Percentiles rank a stretch among this genome's conserved stretches.
Conservation (phyloP, 148 eudicot species). For the Spergularia marina region DNA sequence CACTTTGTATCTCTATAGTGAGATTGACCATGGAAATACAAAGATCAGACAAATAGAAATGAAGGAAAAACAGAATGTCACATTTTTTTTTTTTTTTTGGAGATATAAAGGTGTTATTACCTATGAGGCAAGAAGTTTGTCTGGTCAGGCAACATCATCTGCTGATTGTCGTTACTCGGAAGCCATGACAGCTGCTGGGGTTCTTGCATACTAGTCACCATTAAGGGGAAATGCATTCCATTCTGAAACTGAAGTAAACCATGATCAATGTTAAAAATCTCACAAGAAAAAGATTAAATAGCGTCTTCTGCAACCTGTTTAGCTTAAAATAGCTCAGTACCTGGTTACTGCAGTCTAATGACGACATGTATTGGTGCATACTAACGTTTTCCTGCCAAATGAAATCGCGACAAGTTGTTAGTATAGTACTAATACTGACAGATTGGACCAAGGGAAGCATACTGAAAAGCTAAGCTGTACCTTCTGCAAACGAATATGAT, state of each 20-base stretch:
- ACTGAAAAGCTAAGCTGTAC: slow-evolving; percentile 32
- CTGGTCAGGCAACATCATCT: slow-evolving; percentile 49
- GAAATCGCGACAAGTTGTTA: slow-evolving; percentile 2
- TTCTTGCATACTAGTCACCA: slow-evolving; percentile 55
- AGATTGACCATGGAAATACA: background rate
- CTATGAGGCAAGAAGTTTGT: slow-evolving; percentile 57
- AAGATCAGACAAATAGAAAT: background rate
- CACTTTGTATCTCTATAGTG: slow-evolving; percentile 58
- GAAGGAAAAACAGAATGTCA: background rate
- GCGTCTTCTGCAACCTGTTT: background rate
- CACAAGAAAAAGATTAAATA: slow-evolving; percentile 4
- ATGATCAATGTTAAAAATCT: slow-evolving; percentile 1
- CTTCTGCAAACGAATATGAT: slow-evolving; percentile 65
- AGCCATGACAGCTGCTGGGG: slow-evolving; percentile 64
- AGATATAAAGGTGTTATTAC: slow-evolving; percentile 22
- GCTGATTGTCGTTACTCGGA: slow-evolving; percentile 56
- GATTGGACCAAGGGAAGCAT: background rate
- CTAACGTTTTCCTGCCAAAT: slow-evolving; percentile 52
- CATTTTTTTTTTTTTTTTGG: no score
- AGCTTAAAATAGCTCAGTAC: slow-evolving; percentile 31
- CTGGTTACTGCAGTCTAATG: slow-evolving; percentile 68
- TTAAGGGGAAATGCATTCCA: slow-evolving; percentile 60
- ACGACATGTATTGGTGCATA: slow-evolving; percentile 57
- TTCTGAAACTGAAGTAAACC: slow-evolving; percentile 53
- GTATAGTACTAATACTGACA: background rate